Percentiles rank a stretch among this genome's conserved stretches.
Conservation (phyloP, 2,329 filamentous ascomycete genomes). For the Tolypocladium ophioglossoides region DNA sequence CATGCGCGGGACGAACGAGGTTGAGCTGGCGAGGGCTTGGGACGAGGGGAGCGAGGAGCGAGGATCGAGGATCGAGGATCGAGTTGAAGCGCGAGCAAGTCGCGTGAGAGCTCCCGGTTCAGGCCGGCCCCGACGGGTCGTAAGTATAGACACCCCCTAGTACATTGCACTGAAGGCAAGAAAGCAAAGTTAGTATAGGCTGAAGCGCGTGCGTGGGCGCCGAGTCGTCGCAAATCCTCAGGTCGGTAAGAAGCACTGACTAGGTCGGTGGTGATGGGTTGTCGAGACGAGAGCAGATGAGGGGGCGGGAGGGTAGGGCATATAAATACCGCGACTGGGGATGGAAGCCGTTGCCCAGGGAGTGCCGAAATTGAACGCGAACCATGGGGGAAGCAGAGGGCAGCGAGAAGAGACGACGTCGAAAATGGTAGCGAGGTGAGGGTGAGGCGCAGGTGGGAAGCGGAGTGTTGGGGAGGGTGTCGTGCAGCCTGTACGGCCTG, state of each 20-base stretch:
- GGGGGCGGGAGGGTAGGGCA: not conserved
- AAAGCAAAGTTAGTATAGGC: not conserved
- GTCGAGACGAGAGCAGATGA: not conserved
- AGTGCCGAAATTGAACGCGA: not conserved
- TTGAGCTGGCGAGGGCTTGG: slow-evolving; percentile 1
- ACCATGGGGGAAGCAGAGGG: not conserved
- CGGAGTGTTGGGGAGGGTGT: not conserved
- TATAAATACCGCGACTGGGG: not conserved
- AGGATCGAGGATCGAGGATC: slow-evolving; percentile 4
- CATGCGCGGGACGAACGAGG: slow-evolving; percentile 8
- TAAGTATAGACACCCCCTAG: slow-evolving; percentile 18
- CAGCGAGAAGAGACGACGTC: not conserved
- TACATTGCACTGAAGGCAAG: slow-evolving; percentile 21
- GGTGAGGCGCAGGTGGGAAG: not conserved
- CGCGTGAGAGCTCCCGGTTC: slow-evolving; percentile 11
- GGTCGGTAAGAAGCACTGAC: not conserved
- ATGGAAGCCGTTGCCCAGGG: not conserved
- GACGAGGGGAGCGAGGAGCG: slow-evolving; percentile 6
- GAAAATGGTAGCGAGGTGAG: not conserved
- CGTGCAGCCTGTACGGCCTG: not conserved
- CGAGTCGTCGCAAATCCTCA: not conserved
- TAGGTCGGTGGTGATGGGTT: not conserved
- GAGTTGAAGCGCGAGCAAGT: slow-evolving; percentile 7
- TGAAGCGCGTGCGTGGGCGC: not conserved
- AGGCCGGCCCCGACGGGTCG: slow-evolving; percentile 24